Percentiles rank a stretch among this genome's conserved stretches.
phyloP scores from a whole-genome alignment of 2,329 filamentous ascomycete species.

The Elsinoe arachidis region DNA sequence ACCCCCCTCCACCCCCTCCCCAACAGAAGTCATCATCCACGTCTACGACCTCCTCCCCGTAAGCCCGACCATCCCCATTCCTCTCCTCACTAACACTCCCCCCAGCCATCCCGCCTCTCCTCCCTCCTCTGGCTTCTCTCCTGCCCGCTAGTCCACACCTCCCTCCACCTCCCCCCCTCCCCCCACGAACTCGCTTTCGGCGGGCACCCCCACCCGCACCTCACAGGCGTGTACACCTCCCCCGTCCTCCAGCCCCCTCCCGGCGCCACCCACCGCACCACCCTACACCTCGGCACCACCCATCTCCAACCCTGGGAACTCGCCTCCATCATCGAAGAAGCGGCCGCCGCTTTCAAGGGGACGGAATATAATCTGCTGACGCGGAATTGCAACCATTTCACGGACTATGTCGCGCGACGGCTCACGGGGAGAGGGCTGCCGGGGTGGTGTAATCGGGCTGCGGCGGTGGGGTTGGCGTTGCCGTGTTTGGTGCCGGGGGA shows the following conservation, averaged over 20 bases:
- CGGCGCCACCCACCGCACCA: constrained; percentile 64
- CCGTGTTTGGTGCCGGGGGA: constrained; percentile 75
- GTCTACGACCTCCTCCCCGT: constrained; percentile 32
- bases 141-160: constrained; percentile 69
- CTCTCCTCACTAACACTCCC: constrained; percentile 12
- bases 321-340: constrained; percentile 55
- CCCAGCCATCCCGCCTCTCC: constrained; percentile 63
- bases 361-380: constrained; percentile 72
- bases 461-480: constrained; percentile 70
- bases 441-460: constrained; percentile 71
- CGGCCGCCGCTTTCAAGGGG: constrained; percentile 52
- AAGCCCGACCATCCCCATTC: constrained; percentile 2
- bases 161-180: constrained; percentile 60
- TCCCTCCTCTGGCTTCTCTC: constrained; percentile 70
- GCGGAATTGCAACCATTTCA: constrained; percentile 86
- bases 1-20: constrained; percentile 7
- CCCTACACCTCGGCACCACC: constrained; percentile 67
- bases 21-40: constrained; percentile 29
- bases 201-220: constrained; percentile 60
- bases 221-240: constrained; percentile 70
- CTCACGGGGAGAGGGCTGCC: constrained; percentile 64
- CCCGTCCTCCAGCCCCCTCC: constrained; percentile 66
- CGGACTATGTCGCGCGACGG: constrained; percentile 62
- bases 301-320: constrained; percentile 61
- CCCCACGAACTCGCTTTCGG: constrained; percentile 78